Percentiles rank a stretch among this genome's conserved stretches.
Evolutionary conservation across 495 filamentous ascomycete genomes (phyloP).

Genomic region (Oleoguttula mirabilis): DNA sequence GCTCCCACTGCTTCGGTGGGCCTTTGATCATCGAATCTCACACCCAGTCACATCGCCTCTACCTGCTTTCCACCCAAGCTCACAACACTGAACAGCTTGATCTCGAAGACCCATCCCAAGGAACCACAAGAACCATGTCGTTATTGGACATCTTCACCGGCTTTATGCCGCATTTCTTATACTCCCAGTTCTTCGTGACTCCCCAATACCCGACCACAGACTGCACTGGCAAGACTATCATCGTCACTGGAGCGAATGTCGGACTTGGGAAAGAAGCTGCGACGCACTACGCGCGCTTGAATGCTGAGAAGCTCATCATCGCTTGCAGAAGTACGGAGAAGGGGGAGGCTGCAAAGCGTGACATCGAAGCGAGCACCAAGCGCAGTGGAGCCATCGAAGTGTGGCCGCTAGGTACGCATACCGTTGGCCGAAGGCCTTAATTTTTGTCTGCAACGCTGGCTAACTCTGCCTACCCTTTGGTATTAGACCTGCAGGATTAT

Average conservation of each 20-base stretch:
- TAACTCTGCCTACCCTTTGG: too few relatives aligned
- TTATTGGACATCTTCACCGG: too few relatives aligned
- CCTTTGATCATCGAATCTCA: too few relatives aligned
- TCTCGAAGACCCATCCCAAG: too few relatives aligned
- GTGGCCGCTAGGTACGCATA: slow-evolving; percentile 43
- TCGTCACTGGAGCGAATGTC: slow-evolving; percentile 28
- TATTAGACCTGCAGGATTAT: slow-evolving; percentile 45
- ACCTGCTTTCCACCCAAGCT: too few relatives aligned
- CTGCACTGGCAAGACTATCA: slow-evolving; percentile 28
- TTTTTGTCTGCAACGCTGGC: too few relatives aligned
- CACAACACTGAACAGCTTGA: too few relatives aligned
- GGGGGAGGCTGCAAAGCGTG: slow-evolving; percentile 34
- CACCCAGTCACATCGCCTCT: too few relatives aligned
- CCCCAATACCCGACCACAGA: slow-evolving; percentile 27
- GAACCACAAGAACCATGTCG: too few relatives aligned
- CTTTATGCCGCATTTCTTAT: slow-evolving; percentile 22
- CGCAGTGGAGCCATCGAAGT: slow-evolving; percentile 35
- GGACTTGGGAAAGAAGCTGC: slow-evolving; percentile 29
- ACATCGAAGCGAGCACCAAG: slow-evolving; percentile 37
- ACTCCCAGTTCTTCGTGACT: slow-evolving; percentile 36
- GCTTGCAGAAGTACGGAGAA: slow-evolving; percentile 30
- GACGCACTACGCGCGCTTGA: slow-evolving; percentile 23
- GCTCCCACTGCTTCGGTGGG: too few relatives aligned
- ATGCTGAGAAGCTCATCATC: slow-evolving; percentile 28
- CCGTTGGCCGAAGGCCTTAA: too few relatives aligned